Percentiles rank a stretch among this genome's conserved stretches.
Conservation (phyloP, 2,329 filamentous ascomycete species). For the Clarireedia sp. region DNA sequence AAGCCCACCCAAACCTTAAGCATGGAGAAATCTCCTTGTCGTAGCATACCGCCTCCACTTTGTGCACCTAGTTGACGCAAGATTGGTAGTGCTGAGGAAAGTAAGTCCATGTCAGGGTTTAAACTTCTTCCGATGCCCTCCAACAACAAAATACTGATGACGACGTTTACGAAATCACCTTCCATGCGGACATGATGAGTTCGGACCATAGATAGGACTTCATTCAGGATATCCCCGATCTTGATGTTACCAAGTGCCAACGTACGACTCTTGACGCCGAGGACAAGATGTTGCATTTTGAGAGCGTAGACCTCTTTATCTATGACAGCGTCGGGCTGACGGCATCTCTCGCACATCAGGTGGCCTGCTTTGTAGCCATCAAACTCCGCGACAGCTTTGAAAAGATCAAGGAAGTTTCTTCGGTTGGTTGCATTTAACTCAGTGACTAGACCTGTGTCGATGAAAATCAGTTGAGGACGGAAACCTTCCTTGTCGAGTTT, state of each 20-base stretch:
- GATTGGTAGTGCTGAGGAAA: constrained; percentile 81
- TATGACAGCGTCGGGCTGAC: constrained; percentile 83
- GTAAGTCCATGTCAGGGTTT: constrained; percentile 79
- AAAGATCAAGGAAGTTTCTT: constrained; percentile 86
- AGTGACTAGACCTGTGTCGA: constrained; percentile 92
- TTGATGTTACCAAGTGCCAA: constrained; percentile 90
- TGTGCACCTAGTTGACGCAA: constrained; percentile 78
- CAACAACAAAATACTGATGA: constrained; percentile 85
- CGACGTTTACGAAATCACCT: constrained; percentile 97
- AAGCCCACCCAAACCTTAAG: constrained; percentile 85
- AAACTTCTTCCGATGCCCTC: constrained; percentile 88
- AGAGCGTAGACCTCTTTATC: constrained; percentile 86
- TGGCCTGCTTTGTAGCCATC: constrained; percentile 93
- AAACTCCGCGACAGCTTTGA: constrained; percentile 92
- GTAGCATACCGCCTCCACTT: constrained; percentile 61
- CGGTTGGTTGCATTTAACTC: constrained; percentile 84
- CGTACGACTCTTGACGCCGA: constrained; percentile 83
- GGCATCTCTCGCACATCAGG: constrained; percentile 91
- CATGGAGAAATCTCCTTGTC: constrained; percentile 73
- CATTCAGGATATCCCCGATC: constrained; percentile 88
- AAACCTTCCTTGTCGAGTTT: constrained; percentile 82
- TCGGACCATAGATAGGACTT: constrained; percentile 87
- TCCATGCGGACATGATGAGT: constrained; percentile 88
- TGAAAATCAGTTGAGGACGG: constrained; percentile 90
- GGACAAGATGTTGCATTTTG: constrained; percentile 92